These are phyloP conservation scores for Aspergillus coremiiformis DNA, from an alignment of 495 filamentous ascomycete genomes.

Conservation along the genomic window DNA sequence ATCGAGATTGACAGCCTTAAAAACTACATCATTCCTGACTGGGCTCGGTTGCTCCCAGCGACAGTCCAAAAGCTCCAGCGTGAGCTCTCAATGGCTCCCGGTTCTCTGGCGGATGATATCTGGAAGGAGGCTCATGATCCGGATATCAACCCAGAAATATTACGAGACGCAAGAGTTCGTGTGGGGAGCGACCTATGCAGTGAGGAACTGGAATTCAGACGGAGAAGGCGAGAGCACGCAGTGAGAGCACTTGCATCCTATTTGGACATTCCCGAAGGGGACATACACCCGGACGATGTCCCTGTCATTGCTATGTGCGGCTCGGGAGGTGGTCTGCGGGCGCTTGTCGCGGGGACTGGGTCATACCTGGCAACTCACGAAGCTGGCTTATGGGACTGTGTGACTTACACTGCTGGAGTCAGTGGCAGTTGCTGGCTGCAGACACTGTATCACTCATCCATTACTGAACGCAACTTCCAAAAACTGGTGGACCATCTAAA, in stretches of 20 bases:
- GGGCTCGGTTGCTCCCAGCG: conserved; percentile 68
- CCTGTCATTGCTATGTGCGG: conserved; percentile 89
- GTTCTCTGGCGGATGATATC: conserved; percentile 83
- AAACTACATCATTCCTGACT: conserved; percentile 68
- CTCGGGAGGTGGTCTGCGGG: conserved; percentile 83
- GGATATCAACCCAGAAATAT: conserved; percentile 75
- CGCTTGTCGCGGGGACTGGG: conserved; percentile 80
- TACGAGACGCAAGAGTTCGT: conserved; percentile 68
- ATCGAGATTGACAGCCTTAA: conserved; percentile 57
- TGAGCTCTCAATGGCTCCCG: conserved; percentile 78
- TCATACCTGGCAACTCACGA: conserved; percentile 75
- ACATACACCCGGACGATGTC: conserved; percentile 88
- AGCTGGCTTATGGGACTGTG: conserved; percentile 83
- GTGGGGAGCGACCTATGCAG: conserved; percentile 75
- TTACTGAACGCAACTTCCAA: conserved; percentile 56
- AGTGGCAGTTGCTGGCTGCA: conserved; percentile 96
- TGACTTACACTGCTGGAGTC: conserved; percentile 90
- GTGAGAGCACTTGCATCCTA: conserved; percentile 71
- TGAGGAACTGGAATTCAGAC: conserved; percentile 69
- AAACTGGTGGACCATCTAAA: conserved; percentile 78
- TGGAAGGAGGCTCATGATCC: conserved; percentile 87
- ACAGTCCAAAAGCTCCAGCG: conserved; percentile 77
- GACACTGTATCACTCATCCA: conserved; percentile 77
- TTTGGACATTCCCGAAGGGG: conserved; percentile 62
- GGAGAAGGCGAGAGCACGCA: conserved; percentile 55